Conservation (phyloP, 2,329 filamentous ascomycete genomes). For the Botrytis pseudocinerea region DNA sequence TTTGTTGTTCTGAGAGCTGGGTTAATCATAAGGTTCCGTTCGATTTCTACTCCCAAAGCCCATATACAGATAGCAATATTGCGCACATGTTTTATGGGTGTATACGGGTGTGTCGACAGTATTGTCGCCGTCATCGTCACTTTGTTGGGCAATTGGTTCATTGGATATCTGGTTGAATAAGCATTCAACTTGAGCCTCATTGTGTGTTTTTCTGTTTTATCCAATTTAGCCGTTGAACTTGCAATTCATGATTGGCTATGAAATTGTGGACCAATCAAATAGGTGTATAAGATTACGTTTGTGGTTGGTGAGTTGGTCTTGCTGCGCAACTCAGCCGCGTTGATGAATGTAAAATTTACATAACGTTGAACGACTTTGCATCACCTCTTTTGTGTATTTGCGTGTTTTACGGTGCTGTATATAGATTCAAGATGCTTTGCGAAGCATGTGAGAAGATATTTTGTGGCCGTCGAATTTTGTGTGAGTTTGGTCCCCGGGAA, state of each 20-base stretch:
- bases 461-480: not conserved
- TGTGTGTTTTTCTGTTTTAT: not conserved
- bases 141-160: not conserved
- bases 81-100: not conserved
- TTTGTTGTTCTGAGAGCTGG: not conserved
- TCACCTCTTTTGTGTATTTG: not conserved
- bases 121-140: not conserved
- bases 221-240: not conserved
- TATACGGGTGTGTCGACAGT: not conserved
- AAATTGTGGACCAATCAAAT: not conserved
- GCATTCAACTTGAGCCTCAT: not conserved
- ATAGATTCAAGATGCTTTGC: not conserved
- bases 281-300: not conserved
- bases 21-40: not conserved
- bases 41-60: not conserved
- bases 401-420: no score
- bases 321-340: not conserved
- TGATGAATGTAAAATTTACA: not conserved
- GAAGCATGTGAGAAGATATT: not conserved
- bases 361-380: not conserved
- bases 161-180: not conserved
- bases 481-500: rapidly evolving
- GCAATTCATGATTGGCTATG: rapidly evolving
- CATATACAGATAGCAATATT: not conserved
- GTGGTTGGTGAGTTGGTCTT: not conserved